Base-by-base conservation (phyloP, 371 early-diverging fungal species). In the Rhizopus sp. region DNA sequence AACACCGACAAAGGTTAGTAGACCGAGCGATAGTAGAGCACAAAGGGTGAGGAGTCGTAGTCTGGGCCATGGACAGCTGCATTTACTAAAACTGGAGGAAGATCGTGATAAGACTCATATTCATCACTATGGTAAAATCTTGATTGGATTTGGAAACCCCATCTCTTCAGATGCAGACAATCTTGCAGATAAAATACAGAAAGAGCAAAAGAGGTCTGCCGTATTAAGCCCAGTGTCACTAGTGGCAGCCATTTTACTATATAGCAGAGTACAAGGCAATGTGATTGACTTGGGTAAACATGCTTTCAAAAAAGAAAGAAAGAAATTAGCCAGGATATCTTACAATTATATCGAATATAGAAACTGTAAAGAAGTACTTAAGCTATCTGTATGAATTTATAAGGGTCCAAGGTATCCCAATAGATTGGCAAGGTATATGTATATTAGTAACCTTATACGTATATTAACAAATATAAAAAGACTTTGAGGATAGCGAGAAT, bases 371-470 rank as follows among this genome's bases (percentile, higher is more conserved):
- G 32, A 53, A 48, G 2, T 50, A 64, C 44, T 35, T 64, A 30
- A 39, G 35, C n/a, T 64, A 65, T 23, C 53, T 59, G 8, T 41
- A 33, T 1, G 39, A 30, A 1, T 51, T 64, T 17, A 45, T 53
- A 3, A 50, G 57, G 23, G 31, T 12, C 9, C 55, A 64, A 48
- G 55, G 57, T 8, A 49, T 61, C 17, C 31, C 39, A n/a, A 46
- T 71, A 46, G 72, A 71, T 39, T 64, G 68, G 65, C 69, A 71
- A 59, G 71, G 69, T 69, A 64, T 46, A 23, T 23, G 13, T 13
- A 39, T 39, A 39, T 39, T 39, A 39, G 13, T 35, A 29, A 12
- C 48, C 16, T n/a, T 45, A 16, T 37, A 37, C 38, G 17, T 10
- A 2, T 50, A 12, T 50, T 23, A 42, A 4, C 38, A 38, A 2